A percentile compares a stretch with the other conserved stretches of the same genome.
Evolutionary conservation across 1,139 yeast species (phyloP).

Genomic region (Kodamaea arcana): DNA sequence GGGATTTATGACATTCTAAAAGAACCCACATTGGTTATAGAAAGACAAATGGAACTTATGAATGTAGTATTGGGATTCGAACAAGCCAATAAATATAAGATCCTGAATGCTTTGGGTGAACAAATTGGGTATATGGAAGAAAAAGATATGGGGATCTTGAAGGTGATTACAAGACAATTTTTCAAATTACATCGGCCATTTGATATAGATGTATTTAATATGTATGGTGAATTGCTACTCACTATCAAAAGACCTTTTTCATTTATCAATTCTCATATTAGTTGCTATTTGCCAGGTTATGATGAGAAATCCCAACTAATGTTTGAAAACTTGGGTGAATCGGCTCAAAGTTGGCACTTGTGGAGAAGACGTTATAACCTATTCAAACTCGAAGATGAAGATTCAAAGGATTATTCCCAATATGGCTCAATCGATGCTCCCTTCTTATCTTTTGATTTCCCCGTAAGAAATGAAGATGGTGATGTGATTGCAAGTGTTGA

Average conservation of each 20-base stretch:
- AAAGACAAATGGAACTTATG: conserved; percentile 84
- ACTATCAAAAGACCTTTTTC: conserved; percentile 80
- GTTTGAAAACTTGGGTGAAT: conserved; percentile 69
- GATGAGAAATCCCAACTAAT: conserved; percentile 33
- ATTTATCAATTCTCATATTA: conserved; percentile 82
- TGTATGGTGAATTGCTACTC: conserved; percentile 61
- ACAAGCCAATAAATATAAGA: conserved; percentile 77
- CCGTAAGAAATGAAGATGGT: conserved; percentile 57
- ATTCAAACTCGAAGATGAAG: conserved; percentile 51
- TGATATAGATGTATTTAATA: conserved; percentile 74
- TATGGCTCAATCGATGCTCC: conserved; percentile 88
- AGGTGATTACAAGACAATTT: conserved; percentile 73
- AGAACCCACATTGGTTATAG: conserved; percentile 83
- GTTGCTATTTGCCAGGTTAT: conserved; percentile 59
- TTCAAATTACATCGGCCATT: conserved; percentile 84
- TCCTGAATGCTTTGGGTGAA: conserved; percentile 70
- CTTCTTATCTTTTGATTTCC: conserved; percentile 81
- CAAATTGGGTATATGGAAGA: conserved; percentile 80
- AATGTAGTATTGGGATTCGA: conserved; percentile 84
- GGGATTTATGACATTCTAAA: conserved; percentile 54
- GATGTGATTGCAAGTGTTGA: conserved; percentile 72
- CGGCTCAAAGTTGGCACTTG: conserved; percentile 88
- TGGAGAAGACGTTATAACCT: conserved; percentile 88
- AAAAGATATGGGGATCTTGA: conserved; percentile 66
- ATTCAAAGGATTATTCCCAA: conserved; percentile 51